Conservation (phyloP, 495 filamentous ascomycete species). For the Talaromyces stipitatus region DNA sequence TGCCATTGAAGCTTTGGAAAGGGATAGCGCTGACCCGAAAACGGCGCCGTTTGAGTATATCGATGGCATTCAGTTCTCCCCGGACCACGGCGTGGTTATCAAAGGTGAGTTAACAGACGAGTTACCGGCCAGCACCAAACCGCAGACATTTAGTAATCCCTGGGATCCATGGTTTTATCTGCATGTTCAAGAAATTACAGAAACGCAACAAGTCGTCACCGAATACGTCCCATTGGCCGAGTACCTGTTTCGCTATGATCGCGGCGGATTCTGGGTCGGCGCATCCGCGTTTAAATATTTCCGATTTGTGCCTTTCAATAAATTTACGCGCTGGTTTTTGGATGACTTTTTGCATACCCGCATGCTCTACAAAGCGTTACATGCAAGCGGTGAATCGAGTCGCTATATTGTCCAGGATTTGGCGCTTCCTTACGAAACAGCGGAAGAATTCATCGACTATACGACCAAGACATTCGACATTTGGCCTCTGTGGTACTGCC, state of each 20-base stretch:
- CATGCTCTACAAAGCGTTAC: constrained; percentile 49
- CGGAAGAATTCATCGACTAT: constrained; percentile 42
- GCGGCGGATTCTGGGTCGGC: constrained; percentile 53
- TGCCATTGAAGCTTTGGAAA: constrained; percentile 29
- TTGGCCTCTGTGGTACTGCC: constrained; percentile 56
- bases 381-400: constrained; percentile 40
- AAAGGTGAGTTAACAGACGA: constrained; percentile 36
- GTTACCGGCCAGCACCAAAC: neutral
- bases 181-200: constrained; percentile 28
- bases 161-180: constrained; percentile 55
- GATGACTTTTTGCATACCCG: constrained; percentile 47
- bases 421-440: constrained; percentile 40
- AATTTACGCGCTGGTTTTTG: constrained; percentile 42
- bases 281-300: constrained; percentile 47
- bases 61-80: constrained; percentile 45
- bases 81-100: constrained; percentile 36
- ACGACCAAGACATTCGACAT: constrained; percentile 34
- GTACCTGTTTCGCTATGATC: constrained; percentile 58
- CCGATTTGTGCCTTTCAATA: constrained; percentile 43
- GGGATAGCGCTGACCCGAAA: constrained; percentile 13
- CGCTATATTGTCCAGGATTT: constrained; percentile 51
- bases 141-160: constrained; percentile 37
- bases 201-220: constrained; percentile 7
- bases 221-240: constrained; percentile 48
- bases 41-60: constrained; percentile 43